These are phyloP conservation scores for Stachybotrys elegans DNA, from an alignment of 2,329 filamentous ascomycete species.

Conservation along the genomic window DNA sequence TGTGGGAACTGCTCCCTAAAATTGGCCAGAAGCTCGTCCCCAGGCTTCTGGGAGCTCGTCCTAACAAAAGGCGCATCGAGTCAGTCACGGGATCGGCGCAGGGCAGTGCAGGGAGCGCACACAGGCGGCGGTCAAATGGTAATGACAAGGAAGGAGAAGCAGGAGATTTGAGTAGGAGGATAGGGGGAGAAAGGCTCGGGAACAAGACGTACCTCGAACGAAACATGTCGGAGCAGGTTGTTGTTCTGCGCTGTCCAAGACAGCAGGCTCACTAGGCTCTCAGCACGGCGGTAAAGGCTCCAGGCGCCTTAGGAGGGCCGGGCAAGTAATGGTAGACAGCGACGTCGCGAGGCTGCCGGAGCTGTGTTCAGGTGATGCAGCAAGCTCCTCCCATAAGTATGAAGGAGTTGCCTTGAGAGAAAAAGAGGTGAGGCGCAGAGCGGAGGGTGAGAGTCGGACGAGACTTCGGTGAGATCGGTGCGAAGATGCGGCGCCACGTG, in stretches of 20 bases:
- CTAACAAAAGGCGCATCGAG: conserved; percentile 30
- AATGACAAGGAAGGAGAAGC: too few relatives aligned
- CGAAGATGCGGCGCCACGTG: conserved; percentile 1
- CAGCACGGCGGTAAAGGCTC: neutral
- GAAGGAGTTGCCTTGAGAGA: too few relatives aligned
- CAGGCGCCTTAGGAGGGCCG: neutral
- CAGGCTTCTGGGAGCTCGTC: conserved; percentile 78
- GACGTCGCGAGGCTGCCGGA: too few relatives aligned
- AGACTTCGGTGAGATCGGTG: neutral
- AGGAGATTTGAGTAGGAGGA: too few relatives aligned
- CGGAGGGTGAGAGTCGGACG: neutral
- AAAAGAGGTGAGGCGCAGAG: neutral
- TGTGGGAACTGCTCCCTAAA: conserved; percentile 83
- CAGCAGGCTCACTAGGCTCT: conserved; percentile 9
- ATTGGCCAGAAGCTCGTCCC: conserved; percentile 75
- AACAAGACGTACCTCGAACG: conserved; percentile 20
- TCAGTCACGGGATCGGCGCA: conserved; percentile 3
- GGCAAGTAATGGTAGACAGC: neutral
- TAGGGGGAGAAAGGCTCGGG: neutral
- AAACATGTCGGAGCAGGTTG: conserved; percentile 20
- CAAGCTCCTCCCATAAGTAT: too few relatives aligned
- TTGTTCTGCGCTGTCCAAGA: conserved; percentile 11
- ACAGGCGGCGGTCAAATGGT: too few relatives aligned
- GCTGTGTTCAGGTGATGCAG: too few relatives aligned
- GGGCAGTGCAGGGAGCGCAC: neutral